Conservation (phyloP, 257 asterid genomes). For the Prunella vulgaris region DNA sequence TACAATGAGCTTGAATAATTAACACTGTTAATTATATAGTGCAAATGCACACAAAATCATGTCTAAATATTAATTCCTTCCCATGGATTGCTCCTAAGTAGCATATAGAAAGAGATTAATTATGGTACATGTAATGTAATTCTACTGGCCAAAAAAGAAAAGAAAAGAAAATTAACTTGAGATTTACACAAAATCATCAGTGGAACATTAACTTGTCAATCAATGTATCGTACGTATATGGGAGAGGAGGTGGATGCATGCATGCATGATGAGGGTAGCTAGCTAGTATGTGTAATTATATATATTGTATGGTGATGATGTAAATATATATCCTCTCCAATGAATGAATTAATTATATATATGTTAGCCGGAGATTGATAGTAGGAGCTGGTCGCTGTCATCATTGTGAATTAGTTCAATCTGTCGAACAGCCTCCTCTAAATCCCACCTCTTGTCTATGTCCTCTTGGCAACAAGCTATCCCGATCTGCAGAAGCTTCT, state of each 20-base stretch:
- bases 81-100: constrained; percentile 5
- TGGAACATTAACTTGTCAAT: constrained; percentile 9
- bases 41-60: constrained; percentile 2
- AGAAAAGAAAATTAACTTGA: neutral
- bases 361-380: neutral
- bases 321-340: no score
- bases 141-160: constrained; percentile 1
- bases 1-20: neutral
- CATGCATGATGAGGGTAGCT: neutral
- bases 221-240: neutral
- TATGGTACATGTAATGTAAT: neutral
- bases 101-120: neutral
- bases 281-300: no score
- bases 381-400: constrained; percentile 9
- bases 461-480: constrained; percentile 62
- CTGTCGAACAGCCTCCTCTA: constrained; percentile 52
- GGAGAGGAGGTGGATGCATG: constrained; percentile 14
- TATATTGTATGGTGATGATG: no score
- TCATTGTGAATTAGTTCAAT: constrained; percentile 44
- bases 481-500: constrained; percentile 59
- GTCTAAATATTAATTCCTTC: neutral
- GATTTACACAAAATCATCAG: constrained; percentile 14
- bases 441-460: constrained; percentile 54
- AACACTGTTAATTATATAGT: neutral
- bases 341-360: no score